Evolutionary conservation across 495 filamentous ascomycete genomes (phyloP).

Genomic region (Aspergillus hancockii): DNA sequence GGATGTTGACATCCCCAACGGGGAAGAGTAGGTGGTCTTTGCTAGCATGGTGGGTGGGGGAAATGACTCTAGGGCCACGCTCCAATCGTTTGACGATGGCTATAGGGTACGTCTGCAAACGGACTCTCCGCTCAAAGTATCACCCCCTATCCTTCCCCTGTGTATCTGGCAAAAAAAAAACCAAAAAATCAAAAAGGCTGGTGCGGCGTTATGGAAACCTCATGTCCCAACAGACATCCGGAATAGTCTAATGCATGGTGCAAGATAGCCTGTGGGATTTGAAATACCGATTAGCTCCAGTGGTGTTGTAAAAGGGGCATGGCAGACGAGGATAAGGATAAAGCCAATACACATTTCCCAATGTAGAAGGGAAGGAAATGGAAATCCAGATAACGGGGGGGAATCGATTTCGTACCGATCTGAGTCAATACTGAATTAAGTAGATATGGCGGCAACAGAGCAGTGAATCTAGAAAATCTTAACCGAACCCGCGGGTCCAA

Average conservation of each 20-base stretch:
- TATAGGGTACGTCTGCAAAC: not conserved
- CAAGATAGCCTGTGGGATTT: not conserved
- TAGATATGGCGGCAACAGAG: not conserved
- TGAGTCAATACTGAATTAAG: not conserved
- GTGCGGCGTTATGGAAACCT: conserved; percentile 7
- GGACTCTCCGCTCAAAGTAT: not conserved
- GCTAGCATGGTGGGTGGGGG: conserved; percentile 67
- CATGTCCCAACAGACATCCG: conserved; percentile 9
- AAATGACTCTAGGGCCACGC: not conserved
- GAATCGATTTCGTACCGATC: not conserved
- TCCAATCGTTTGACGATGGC: not conserved
- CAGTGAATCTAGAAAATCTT: not conserved
- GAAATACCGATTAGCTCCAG: conserved; percentile 3
- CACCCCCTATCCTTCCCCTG: not conserved
- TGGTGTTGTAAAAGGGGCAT: not conserved
- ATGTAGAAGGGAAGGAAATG: not conserved
- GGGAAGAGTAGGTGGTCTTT: conserved; percentile 71
- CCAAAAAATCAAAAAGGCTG: conserved; percentile 1
- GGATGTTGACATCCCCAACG: conserved; percentile 58
- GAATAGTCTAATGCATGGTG: conserved; percentile 21
- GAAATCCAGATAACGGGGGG: not conserved
- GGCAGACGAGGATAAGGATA: conserved; percentile 4
- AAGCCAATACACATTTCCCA: not conserved
- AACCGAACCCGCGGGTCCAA: not conserved
- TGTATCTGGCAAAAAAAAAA: not conserved